Percentiles rank a stretch among this genome's conserved stretches.
Conservation (phyloP, 768 basidiomycete genomes). For the Calocybe cyanea region DNA sequence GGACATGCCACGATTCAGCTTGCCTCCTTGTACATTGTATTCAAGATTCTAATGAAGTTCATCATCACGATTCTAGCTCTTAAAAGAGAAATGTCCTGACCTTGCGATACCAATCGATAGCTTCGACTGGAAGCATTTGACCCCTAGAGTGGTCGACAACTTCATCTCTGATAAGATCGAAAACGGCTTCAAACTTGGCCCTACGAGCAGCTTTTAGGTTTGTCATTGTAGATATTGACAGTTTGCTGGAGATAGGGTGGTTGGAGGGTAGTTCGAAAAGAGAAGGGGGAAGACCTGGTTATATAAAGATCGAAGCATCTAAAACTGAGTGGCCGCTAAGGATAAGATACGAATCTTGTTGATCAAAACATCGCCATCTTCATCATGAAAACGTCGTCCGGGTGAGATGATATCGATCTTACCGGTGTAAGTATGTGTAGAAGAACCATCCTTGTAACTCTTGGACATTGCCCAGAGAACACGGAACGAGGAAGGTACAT, state of each 20-base stretch:
- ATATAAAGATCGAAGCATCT: background rate
- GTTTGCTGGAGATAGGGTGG: background rate
- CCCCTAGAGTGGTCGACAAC: constrained; percentile 61
- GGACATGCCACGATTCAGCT: constrained; percentile 92
- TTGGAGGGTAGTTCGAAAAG: background rate
- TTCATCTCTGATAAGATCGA: constrained; percentile 69
- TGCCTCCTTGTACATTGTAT: constrained; percentile 92
- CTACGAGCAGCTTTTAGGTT: constrained; percentile 29
- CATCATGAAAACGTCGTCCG: too few species aligned
- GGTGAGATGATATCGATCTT: constrained; percentile 1
- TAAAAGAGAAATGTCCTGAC: constrained; percentile 43
- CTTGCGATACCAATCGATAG: constrained; percentile 76
- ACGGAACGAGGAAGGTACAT: too few species aligned
- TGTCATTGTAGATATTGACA: constrained; percentile 5
- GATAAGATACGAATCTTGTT: constrained; percentile 7
- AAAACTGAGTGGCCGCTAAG: background rate
- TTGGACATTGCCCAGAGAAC: too few species aligned
- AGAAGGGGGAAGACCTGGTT: background rate
- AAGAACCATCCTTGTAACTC: too few species aligned
- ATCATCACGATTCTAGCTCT: background rate
- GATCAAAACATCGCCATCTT: too few species aligned
- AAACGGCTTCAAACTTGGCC: constrained; percentile 68
- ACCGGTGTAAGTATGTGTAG: background rate
- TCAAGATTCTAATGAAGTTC: constrained; percentile 61
- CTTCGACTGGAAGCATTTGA: constrained; percentile 80